These are phyloP conservation scores for Mortierella alpina DNA, from an alignment of 192 early-diverging fungal species.

Conservation along the genomic window DNA sequence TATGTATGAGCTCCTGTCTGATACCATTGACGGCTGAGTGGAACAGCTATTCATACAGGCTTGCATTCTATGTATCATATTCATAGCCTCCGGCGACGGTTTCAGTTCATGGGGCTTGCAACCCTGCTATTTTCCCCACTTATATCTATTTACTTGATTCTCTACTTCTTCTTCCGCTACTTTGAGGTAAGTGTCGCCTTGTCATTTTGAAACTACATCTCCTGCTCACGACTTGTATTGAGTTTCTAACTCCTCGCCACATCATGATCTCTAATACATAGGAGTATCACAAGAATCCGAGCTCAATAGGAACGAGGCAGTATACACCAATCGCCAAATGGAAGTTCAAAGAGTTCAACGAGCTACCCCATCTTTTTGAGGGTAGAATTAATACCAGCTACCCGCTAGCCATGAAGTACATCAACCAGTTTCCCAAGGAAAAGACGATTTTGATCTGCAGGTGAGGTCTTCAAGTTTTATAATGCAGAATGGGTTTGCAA, in stretches of 20 bases:
- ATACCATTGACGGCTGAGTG: background rate
- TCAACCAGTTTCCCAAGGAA: constrained; percentile 91
- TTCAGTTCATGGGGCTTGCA: constrained; percentile 88
- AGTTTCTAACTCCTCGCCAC: background rate
- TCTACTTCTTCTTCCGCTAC: constrained; percentile 93
- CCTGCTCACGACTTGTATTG: background rate
- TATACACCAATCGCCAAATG: constrained; percentile 90
- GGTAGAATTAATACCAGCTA: constrained; percentile 80
- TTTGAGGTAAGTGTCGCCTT: constrained; percentile 76
- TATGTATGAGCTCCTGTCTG: constrained; percentile 35
- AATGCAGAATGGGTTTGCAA: background rate
- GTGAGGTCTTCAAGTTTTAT: constrained; percentile 36
- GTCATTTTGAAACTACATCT: background rate
- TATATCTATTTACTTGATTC: constrained; percentile 79
- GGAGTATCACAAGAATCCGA: constrained; percentile 86
- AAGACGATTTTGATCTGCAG: constrained; percentile 80
- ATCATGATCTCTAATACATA: constrained; percentile 27
- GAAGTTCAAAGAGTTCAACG: constrained; percentile 98
- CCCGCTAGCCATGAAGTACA: constrained; percentile 81
- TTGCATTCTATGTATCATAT: constrained; percentile 31
- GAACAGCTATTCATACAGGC: background rate
- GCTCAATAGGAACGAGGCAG: constrained; percentile 78
- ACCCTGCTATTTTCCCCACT: constrained; percentile 91
- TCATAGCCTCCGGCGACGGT: constrained; percentile 74
- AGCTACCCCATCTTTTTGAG: constrained; percentile 91